Evolutionary conservation across 768 basidiomycete genomes (phyloP), one percentile per base, ranked within the genome.

Genomic region (Vararia minispora): DNA sequence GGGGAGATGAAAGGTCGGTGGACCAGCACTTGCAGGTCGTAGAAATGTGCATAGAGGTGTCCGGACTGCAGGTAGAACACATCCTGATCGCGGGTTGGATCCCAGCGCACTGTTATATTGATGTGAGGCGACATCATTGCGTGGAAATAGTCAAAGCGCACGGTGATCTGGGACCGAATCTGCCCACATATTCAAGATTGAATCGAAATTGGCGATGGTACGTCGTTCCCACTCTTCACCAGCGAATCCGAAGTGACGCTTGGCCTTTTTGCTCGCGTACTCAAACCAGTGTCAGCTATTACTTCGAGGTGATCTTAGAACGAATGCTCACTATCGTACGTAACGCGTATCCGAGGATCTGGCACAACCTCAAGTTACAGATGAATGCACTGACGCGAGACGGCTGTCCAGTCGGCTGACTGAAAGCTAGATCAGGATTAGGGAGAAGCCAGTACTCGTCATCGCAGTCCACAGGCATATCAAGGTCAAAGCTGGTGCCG

Each of bases 261-360:
- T 72, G 2, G 71, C 68, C 48, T 73, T 74, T 56, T 77, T 84
- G 47, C 79, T 76, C 11, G 82, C 71, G 54, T 89, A 89, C 83
- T 83, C 16, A n/a, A n/a, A 18, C 14, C n/a, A 32, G 4, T 6
- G n/a, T n/a, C n/a, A n/a, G 20, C 6, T 33, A n/a, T n/a, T 25
- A 12, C 14, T n/a, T 24, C 14, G 8, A 2, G 16, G 21, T 17
- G 11, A 18, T 28, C 13, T 25, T 31, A n/a, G n/a, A n/a, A 17
- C 4, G 6, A 17, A 29, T 29, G 24, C 69, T 34, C 41, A 73
- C 74, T 11, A 88, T 67, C 0, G 80, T 81, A 38, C 77, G 62
- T 40, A 79, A 58, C 1, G 72, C 66, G 45, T 74, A 76, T 0
- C 71, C 74, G 17, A 78, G 62, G 37, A 87, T 77, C 36, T 79